A percentile compares a stretch with the other conserved stretches of the same genome.
phyloP scores from a whole-genome alignment of 257 asterid genomes.

The Asclepias syriaca region DNA sequence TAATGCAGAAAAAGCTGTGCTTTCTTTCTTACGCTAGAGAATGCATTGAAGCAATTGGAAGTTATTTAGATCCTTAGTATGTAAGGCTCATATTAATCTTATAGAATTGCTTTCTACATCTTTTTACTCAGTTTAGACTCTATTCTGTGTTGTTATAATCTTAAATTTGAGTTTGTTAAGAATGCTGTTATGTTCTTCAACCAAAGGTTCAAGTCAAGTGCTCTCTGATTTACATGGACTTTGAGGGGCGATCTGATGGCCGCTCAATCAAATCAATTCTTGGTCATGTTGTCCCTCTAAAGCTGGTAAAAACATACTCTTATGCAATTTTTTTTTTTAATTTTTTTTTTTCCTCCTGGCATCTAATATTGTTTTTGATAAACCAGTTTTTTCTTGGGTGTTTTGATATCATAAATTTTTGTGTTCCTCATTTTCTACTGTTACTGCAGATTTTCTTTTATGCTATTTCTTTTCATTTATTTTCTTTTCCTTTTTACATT shows the following conservation, averaged over 20 bases:
- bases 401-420: not conserved
- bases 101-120: not conserved
- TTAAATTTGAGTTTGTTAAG: constrained; percentile 11
- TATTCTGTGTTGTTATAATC: constrained; percentile 9
- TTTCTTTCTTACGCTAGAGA: not conserved
- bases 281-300: constrained; percentile 85
- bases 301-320: constrained; percentile 60
- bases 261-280: constrained; percentile 90
- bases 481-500: not conserved
- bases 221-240: constrained; percentile 79
- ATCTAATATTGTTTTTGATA: not conserved
- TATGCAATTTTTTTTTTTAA: not conserved
- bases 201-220: constrained; percentile 85
- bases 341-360: not conserved
- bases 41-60: not conserved
- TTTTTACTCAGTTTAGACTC: not conserved
- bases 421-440: not conserved
- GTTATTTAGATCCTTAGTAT: not conserved
- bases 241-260: constrained; percentile 99
- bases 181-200: not conserved
- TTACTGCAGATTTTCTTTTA: not conserved
- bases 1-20: not conserved
- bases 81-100: not conserved
- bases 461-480: not conserved
- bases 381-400: not conserved